phyloP scores from a whole-genome alignment of 768 basidiomycete species.

The Chiua virens region DNA sequence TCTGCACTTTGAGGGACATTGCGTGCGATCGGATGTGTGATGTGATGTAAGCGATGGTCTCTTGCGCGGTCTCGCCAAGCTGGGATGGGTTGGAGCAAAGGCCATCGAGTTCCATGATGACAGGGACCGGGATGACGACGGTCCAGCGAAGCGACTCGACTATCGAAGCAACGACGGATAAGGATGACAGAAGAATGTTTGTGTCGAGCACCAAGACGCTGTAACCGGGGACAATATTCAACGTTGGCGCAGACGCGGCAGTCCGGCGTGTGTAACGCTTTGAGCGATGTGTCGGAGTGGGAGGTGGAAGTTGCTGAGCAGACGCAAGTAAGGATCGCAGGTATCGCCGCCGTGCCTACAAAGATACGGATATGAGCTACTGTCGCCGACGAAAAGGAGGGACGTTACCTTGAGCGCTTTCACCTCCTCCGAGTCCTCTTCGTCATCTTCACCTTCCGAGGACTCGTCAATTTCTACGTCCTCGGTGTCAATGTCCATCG shows the following conservation, averaged over 20 bases:
- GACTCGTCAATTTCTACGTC: constrained; percentile 49
- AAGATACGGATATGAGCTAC: constrained; percentile 5
- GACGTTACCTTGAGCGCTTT: constrained; percentile 72
- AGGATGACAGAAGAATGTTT: constrained; percentile 87
- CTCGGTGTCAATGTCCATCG: constrained; percentile 70
- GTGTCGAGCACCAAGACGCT: constrained; percentile 92
- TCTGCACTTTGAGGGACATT: constrained; percentile 87
- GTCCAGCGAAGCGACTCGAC: constrained; percentile 86
- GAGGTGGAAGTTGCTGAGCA: constrained; percentile 33
- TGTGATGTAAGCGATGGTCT: constrained; percentile 74
- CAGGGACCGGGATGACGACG: constrained; percentile 87
- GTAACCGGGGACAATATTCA: constrained; percentile 78
- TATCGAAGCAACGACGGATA: constrained; percentile 68
- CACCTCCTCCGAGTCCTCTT: constrained; percentile 70
- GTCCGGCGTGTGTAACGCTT: constrained; percentile 29
- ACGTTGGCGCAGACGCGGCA: constrained; percentile 36
- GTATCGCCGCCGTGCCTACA: constrained; percentile 71
- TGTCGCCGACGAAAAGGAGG: neutral
- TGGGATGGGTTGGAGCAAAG: constrained; percentile 61
- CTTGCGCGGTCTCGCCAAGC: constrained; percentile 73
- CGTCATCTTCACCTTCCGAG: constrained; percentile 52
- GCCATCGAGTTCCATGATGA: constrained; percentile 97
- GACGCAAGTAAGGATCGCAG: constrained; percentile 65
- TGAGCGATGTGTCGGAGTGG: constrained; percentile 28
- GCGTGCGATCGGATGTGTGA: constrained; percentile 73